These are phyloP conservation scores for Glarea lozoyensis DNA, from an alignment of 495 filamentous ascomycete species.

Conservation along the genomic window DNA sequence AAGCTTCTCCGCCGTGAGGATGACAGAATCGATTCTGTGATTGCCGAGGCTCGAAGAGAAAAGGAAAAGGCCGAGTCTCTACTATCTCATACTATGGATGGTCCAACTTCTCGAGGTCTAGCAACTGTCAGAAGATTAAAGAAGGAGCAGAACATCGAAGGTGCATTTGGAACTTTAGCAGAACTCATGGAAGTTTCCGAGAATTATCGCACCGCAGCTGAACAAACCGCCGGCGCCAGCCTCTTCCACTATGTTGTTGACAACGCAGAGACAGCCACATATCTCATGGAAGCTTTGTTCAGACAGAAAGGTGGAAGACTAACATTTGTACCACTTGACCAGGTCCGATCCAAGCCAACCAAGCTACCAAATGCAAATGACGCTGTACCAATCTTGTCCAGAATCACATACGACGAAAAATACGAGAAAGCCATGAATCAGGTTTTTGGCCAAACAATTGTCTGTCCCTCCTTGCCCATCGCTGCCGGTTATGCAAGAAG, in stretches of 20 bases:
- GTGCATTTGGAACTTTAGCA: slow-evolving; percentile 88
- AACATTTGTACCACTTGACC: slow-evolving; percentile 90
- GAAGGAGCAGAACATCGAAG: slow-evolving; percentile 63
- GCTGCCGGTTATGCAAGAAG: slow-evolving; percentile 83
- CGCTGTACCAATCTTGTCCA: slow-evolving; percentile 77
- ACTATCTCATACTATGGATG: slow-evolving; percentile 81
- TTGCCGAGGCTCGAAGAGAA: slow-evolving; percentile 65
- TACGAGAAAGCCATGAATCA: slow-evolving; percentile 85
- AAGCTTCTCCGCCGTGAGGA: slow-evolving; percentile 91
- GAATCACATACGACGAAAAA: slow-evolving; percentile 65
- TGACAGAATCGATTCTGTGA: slow-evolving; percentile 68
- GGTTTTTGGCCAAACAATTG: slow-evolving; percentile 90
- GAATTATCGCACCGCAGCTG: slow-evolving; percentile 80
- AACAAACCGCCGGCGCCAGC: slow-evolving; percentile 85
- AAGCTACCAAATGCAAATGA: slow-evolving; percentile 82
- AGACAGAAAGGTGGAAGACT: slow-evolving; percentile 76
- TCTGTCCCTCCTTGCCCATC: slow-evolving; percentile 81
- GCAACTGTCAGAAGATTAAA: slow-evolving; percentile 74
- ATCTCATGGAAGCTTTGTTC: slow-evolving; percentile 69
- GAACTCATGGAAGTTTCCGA: slow-evolving; percentile 82
- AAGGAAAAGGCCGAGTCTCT: slow-evolving; percentile 65
- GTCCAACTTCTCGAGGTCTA: slow-evolving; percentile 73
- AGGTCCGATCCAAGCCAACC: slow-evolving; percentile 53
- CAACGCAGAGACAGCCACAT: slow-evolving; percentile 77
- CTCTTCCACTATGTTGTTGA: slow-evolving; percentile 97